phyloP scores from a whole-genome alignment of 2,329 filamentous ascomycete genomes.

The Cladophialophora carrionii region DNA sequence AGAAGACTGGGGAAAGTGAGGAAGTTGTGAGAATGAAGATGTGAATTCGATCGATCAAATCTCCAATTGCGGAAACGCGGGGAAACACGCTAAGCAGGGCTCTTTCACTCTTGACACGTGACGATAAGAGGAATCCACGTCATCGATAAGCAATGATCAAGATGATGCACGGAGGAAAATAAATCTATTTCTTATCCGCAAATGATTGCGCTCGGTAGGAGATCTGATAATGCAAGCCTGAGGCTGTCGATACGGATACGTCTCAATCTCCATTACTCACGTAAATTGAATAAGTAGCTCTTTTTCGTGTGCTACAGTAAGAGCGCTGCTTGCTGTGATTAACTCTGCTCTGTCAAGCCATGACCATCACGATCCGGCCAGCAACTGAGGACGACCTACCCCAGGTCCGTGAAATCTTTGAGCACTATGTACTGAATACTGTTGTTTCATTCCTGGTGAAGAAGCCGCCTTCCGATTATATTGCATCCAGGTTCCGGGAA shows the following conservation, averaged over 20 bases:
- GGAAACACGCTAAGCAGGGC: not conserved
- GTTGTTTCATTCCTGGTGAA: slow-evolving; percentile 44
- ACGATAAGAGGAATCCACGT: not conserved
- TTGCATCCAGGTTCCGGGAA: slow-evolving; percentile 40
- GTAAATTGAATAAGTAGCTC: not conserved
- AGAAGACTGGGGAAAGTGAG: not conserved
- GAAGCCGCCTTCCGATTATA: slow-evolving; percentile 40
- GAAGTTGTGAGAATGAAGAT: not conserved
- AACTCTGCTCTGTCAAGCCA: slow-evolving; percentile 7
- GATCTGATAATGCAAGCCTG: not conserved
- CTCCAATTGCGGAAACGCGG: not conserved
- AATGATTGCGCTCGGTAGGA: not conserved
- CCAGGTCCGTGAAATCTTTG: slow-evolving; percentile 44
- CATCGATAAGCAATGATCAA: not conserved
- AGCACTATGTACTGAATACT: slow-evolving; percentile 47
- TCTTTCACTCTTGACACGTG: not conserved
- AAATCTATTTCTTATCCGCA: not conserved
- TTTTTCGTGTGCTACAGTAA: not conserved
- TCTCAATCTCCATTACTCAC: not conserved
- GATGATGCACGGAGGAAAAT: not conserved
- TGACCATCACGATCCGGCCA: slow-evolving; percentile 44
- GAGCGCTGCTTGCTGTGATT: not conserved
- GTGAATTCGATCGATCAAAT: not conserved
- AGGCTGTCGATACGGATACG: slow-evolving; percentile 1
- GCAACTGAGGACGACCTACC: slow-evolving; percentile 43